Base-by-base conservation (phyloP, 495 filamentous ascomycete genomes). In the Tuber magnatum region DNA sequence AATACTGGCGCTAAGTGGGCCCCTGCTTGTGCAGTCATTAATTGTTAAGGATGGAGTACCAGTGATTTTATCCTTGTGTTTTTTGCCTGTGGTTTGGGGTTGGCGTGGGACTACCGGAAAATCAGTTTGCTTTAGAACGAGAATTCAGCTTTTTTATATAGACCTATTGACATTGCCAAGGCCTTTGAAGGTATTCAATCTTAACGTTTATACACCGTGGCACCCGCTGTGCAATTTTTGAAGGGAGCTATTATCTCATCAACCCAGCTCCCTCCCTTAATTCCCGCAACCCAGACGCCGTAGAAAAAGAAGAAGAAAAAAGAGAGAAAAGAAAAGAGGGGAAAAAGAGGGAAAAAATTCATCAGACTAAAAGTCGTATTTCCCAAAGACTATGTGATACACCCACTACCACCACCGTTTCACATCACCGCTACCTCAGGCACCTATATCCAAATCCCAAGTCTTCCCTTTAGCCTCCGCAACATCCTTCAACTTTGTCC, bases 401-500 rank as follows among this genome's bases (percentile, higher is more conserved):
- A 76, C 28, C 39, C 10, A n/a, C 18, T 16, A 2, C 20, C 18
- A 1, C 32, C 38, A 32, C 14, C 68, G 0, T n/a, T 65, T 35
- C 28, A 65, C 7, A 22, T 39, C 3, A 9, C 42, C 65, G 73
- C 70, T 69, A 39, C 12, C 28, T 65, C 56, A 65, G 32, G 14
- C 3, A 28, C 28, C 28, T 14, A 73, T 70, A 70, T 75, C 78
- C 76, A 79, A 70, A 70, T 43, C 73, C 70, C 78, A 79, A n/a
- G 77, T 80, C 73, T 71, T 51, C 43, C 78, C 78, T 28, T 32
- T 43, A 22, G 80, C 78, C 39, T 48, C 65, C n/a, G 69, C 78
- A 32, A 82, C 70, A 51, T 82, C 81, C 43, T 80, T 78, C 68
- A 82, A 68, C 51, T 78, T 82, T 32, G 90, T 87, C 42, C 94